Base-by-base conservation (phyloP, 768 basidiomycete species). In the Chalciporus pseudorubinellus region DNA sequence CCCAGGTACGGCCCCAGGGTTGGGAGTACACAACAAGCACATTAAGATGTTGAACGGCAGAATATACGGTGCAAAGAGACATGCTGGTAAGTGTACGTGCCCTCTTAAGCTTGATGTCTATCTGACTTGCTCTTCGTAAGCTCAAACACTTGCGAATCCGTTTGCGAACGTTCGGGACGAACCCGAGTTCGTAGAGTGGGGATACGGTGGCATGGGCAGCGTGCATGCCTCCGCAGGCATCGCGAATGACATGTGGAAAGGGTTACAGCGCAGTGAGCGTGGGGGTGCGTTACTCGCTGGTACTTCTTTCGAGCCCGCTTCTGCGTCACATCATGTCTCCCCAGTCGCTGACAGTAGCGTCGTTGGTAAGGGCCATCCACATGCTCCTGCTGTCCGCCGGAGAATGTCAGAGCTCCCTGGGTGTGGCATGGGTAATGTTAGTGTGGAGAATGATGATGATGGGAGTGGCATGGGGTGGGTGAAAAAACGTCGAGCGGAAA, bases 171-270 rank as follows among this genome's bases (percentile, higher is more conserved):
- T 75, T 13, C 74, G 76, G 5, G 82, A 83, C 24, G 80, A 84
- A 0, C 87, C 87, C 28, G 87, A 87, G 63, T 95, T 95, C 59
- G 89, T 92, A 14, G 92, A 95, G 68, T 95, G 92, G 92, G 92
- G 92, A 0, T 89, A 87, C 51, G 89, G 89, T 28, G 89, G 89
- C 3, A 86, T 92, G 85, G 92, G 92, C 22, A 79, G 78, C 31
- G 75, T 76, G 1, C 44, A 62, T 3, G 62, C 60, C 20, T 62
- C 66, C 14, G 59, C 46, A 5, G 69, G 59, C 10, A 53, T 64
- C 26, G 67, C 60, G 18, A 67, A 62, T 28, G 64, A 66, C 20
- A 58, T 62, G 43, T 67, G 66, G 62, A 65, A 54, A 26, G 65
- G 60, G 0, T 3, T 70, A 1, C 64, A 69, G 33, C 50, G 58